These are phyloP conservation scores for Claviceps digitariae DNA, from an alignment of 2,329 filamentous ascomycete species.

Conservation along the genomic window DNA sequence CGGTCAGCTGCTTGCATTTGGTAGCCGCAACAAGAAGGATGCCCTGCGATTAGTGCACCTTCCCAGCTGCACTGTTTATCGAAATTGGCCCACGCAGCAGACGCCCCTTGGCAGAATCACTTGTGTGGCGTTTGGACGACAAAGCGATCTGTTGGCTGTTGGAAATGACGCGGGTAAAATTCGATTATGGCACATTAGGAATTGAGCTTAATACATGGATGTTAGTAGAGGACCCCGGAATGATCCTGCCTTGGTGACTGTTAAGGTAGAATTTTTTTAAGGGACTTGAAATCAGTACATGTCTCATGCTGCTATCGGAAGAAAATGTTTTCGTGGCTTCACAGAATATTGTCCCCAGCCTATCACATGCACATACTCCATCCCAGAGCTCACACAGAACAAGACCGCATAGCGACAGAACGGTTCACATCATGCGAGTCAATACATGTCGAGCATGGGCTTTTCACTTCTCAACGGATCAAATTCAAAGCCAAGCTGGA, in stretches of 20 bases:
- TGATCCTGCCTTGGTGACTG: background rate
- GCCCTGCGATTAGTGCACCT: slow-evolving; percentile 78
- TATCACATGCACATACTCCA: background rate
- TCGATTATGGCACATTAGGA: slow-evolving; percentile 76
- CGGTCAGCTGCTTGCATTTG: slow-evolving; percentile 79
- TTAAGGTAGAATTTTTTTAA: background rate
- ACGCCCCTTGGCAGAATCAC: slow-evolving; percentile 81
- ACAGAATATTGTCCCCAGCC: background rate
- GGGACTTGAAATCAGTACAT: background rate
- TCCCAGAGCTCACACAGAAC: background rate
- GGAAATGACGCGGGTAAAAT: slow-evolving; percentile 85
- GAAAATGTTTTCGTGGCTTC: background rate
- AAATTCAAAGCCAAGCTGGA: background rate
- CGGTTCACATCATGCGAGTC: background rate
- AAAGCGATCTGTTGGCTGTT: slow-evolving; percentile 62
- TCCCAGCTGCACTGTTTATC: slow-evolving; percentile 84
- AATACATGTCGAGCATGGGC: background rate
- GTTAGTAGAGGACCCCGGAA: background rate
- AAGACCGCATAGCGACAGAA: background rate
- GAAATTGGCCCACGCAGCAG: slow-evolving; percentile 88
- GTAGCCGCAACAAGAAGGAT: slow-evolving; percentile 76
- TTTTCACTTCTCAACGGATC: background rate
- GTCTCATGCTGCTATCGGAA: background rate
- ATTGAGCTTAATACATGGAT: slow-evolving; percentile 25
- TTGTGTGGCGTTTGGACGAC: slow-evolving; percentile 52